These are phyloP conservation scores for Trebouxia gelatinosa DNA, from an alignment of 163 green algal genomes.

Conservation along the genomic window DNA sequence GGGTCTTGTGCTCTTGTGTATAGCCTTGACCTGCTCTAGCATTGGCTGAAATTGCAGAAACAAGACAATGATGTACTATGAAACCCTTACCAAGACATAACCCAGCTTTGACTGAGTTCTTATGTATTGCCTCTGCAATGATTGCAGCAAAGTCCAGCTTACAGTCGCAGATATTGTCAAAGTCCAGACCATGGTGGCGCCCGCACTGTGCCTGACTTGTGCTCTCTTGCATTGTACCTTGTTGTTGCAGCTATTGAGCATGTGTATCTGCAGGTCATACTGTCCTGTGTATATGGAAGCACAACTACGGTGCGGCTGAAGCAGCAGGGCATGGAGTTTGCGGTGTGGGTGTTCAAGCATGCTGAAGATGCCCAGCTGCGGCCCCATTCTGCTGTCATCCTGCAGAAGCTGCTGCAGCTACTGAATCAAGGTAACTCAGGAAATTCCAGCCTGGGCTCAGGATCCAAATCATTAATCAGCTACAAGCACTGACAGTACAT, in stretches of 20 bases:
- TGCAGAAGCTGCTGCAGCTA: constrained; percentile 56
- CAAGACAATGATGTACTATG: no score
- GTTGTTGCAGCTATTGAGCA: no score
- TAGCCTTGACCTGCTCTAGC: no score
- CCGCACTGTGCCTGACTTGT: no score
- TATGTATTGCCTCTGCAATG: background rate
- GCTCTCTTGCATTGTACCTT: no score
- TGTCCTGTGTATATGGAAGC: constrained; percentile 58
- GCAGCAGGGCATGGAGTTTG: constrained; percentile 85
- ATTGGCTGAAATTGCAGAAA: no score
- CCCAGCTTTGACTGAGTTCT: background rate
- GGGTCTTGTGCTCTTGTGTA: no score
- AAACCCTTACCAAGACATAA: no score
- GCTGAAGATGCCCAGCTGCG: constrained; percentile 60
- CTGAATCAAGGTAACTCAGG: constrained; percentile 56
- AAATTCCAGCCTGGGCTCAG: no score
- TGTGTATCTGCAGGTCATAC: constrained; percentile 52
- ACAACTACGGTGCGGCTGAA: constrained; percentile 51
- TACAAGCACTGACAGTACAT: no score
- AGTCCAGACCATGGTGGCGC: constrained; percentile 49
- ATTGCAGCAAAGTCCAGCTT: background rate
- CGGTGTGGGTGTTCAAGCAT: constrained; percentile 83
- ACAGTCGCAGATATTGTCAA: background rate
- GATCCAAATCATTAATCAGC: no score
- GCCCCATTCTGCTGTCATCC: constrained; percentile 56